Evolutionary conservation across 1,139 yeast genomes (phyloP).

Genomic region (Hyphopichia fennica): DNA sequence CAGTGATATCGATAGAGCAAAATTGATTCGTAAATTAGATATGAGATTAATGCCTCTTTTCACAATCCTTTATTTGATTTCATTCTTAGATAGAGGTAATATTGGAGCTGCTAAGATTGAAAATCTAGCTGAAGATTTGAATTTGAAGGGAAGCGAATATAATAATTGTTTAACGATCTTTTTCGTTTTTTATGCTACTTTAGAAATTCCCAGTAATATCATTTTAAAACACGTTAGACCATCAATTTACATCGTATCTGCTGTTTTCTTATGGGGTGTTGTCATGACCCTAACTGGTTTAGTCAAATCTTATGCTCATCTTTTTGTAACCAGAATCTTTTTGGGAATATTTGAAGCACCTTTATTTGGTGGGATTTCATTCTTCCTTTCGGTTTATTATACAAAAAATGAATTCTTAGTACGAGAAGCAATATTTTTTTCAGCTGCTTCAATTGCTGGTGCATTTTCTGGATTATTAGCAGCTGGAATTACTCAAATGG

Average conservation of each 20-base stretch:
- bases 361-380: conserved; percentile 53
- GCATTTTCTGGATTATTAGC: conserved; percentile 1
- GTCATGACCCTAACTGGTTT: conserved; percentile 2
- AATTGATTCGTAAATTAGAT: conserved; percentile 1
- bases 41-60: background rate
- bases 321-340: conserved; percentile 43
- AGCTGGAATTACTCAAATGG: conserved; percentile 7
- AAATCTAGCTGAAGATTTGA: conserved; percentile 55
- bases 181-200: conserved; percentile 68
- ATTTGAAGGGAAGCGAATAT: conserved; percentile 58
- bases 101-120: conserved; percentile 73
- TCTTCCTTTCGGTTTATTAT: conserved; percentile 11
- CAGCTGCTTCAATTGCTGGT: conserved; percentile 3
- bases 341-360: conserved; percentile 50
- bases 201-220: conserved; percentile 36
- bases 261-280: conserved; percentile 1
- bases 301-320: conserved; percentile 26
- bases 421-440: conserved; percentile 2
- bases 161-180: conserved; percentile 65
- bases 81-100: conserved; percentile 17
- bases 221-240: conserved; percentile 44
- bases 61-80: conserved; percentile 1
- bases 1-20: conserved; percentile 1
- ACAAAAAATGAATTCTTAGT: conserved; percentile 1
- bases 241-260: background rate